Conservation (phyloP, 1,284 basidiomycete genomes). For the Cutaneotrichosporon sp. region DNA sequence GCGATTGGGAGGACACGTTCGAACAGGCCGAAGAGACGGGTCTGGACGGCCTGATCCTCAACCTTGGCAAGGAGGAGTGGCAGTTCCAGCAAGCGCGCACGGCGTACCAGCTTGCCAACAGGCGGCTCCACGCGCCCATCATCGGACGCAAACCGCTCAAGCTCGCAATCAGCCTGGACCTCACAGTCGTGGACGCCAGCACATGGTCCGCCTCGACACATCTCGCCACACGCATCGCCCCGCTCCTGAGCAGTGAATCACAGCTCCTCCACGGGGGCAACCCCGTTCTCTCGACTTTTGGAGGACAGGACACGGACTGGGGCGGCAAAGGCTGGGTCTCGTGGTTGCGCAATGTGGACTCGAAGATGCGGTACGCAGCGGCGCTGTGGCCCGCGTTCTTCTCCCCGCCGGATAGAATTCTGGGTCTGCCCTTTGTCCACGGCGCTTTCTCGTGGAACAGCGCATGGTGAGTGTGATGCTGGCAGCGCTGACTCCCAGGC, state of each 20-base stretch:
- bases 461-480: constrained; percentile 36
- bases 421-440: constrained; percentile 33
- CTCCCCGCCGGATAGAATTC: constrained; percentile 35
- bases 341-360: constrained; percentile 28
- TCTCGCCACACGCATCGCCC: constrained; percentile 23
- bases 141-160: constrained; percentile 13
- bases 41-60: constrained; percentile 47
- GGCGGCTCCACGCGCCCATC: not conserved
- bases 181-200: constrained; percentile 40
- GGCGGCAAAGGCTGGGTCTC: constrained; percentile 39
- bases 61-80: constrained; percentile 48
- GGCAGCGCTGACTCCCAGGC: constrained; percentile 26
- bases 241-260: constrained; percentile 12
- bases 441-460: constrained; percentile 45
- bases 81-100: constrained; percentile 40
- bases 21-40: constrained; percentile 36
- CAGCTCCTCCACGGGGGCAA: constrained; percentile 19
- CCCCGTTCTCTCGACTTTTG: constrained; percentile 41
- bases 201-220: constrained; percentile 19
- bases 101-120: constrained; percentile 29
- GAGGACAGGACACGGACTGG: constrained; percentile 33
- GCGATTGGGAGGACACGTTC: constrained; percentile 43
- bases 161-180: constrained; percentile 46
- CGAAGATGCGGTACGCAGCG: constrained; percentile 26
- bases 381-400: constrained; percentile 49